Conservation (phyloP, 805 yeast genomes). For the Cyberlindnera mrakii region DNA sequence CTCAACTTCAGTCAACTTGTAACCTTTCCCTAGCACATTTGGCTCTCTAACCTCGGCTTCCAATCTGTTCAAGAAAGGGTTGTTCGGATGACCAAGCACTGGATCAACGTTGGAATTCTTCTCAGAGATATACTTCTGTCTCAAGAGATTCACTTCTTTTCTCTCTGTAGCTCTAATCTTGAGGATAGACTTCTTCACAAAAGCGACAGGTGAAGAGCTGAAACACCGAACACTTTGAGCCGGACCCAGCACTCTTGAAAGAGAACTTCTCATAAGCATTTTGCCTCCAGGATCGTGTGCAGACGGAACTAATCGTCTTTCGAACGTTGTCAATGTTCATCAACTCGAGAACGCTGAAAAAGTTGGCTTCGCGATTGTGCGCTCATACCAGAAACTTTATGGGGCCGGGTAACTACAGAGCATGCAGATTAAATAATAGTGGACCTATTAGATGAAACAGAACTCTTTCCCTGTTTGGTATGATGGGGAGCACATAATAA, state of each 20-base stretch:
- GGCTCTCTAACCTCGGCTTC: conserved; percentile 63
- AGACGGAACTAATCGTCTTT: too few species aligned
- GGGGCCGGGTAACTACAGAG: too few species aligned
- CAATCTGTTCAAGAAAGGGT: conserved; percentile 64
- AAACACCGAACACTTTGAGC: conserved; percentile 8
- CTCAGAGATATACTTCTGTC: conserved; percentile 22
- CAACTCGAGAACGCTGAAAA: too few species aligned
- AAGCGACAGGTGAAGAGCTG: conserved; percentile 5
- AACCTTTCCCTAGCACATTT: conserved; percentile 53
- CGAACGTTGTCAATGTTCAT: too few species aligned
- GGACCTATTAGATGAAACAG: background rate
- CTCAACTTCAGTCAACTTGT: conserved; percentile 60
- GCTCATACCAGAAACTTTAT: too few species aligned
- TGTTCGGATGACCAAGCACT: conserved; percentile 65
- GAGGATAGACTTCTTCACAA: conserved; percentile 19
- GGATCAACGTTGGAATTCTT: conserved; percentile 50
- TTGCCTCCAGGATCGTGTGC: background rate
- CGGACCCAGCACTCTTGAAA: conserved; percentile 10
- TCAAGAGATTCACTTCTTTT: conserved; percentile 21
- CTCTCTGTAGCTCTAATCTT: conserved; percentile 21
- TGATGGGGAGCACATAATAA: conserved; percentile 1
- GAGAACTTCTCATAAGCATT: conserved; percentile 7
- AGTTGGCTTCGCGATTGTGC: too few species aligned
- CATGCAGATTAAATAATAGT: too few species aligned
- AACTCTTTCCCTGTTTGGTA: background rate